Percentiles rank a stretch among this genome's conserved stretches.
These are phyloP conservation scores for Flueggea neowawraea DNA, from an alignment of 441 rosid genomes.

Conservation along the genomic window DNA sequence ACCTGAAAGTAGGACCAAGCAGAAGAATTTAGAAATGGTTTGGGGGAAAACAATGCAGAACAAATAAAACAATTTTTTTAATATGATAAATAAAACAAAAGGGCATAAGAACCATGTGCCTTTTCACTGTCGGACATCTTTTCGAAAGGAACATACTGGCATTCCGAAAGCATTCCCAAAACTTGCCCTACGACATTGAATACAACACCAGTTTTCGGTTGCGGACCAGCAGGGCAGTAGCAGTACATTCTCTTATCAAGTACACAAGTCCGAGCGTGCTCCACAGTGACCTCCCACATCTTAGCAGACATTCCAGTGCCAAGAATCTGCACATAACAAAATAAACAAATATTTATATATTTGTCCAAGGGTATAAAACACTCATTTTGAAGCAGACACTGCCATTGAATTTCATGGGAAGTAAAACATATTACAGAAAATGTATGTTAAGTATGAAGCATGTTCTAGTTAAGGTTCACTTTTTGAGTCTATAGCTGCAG, in stretches of 20 bases:
- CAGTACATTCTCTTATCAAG: slow-evolving; percentile 64
- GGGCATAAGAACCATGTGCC: slow-evolving; percentile 29
- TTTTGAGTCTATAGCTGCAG: slow-evolving; percentile 3
- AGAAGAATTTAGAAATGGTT: slow-evolving; percentile 16
- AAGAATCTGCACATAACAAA: slow-evolving; percentile 56
- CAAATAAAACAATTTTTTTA: no score
- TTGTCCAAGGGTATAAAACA: no score
- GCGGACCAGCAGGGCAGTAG: slow-evolving; percentile 54
- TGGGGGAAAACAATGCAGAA: not conserved
- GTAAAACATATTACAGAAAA: slow-evolving; percentile 1
- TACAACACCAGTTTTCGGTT: slow-evolving; percentile 71
- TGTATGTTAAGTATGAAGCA: slow-evolving; percentile 2
- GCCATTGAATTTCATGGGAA: no score
- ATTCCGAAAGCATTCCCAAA: slow-evolving; percentile 61
- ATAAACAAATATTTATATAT: no score
- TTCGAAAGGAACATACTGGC: slow-evolving; percentile 56
- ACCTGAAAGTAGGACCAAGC: slow-evolving; percentile 36
- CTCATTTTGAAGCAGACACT: no score
- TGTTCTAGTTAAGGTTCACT: not conserved
- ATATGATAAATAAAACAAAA: no score
- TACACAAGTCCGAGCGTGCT: slow-evolving; percentile 83
- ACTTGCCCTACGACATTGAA: slow-evolving; percentile 92
- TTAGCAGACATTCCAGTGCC: slow-evolving; percentile 99
- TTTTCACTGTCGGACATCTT: slow-evolving; percentile 79
- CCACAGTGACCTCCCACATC: slow-evolving; percentile 96